phyloP scores from a whole-genome alignment of 1,139 yeast genomes.

The Suhomyces bokatorum region DNA sequence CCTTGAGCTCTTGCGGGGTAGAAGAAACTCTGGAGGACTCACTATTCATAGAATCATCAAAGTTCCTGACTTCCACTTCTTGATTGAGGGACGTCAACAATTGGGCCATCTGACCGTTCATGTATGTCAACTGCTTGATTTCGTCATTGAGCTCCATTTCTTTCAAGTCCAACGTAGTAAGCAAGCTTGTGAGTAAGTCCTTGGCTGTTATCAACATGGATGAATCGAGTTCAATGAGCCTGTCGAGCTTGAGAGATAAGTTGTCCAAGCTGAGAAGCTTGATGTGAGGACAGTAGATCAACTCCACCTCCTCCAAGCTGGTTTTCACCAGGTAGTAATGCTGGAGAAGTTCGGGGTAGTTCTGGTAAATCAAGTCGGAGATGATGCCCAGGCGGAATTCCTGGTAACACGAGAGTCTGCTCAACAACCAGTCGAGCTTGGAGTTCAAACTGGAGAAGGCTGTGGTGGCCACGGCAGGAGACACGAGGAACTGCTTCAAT shows the following conservation, averaged over 20 bases:
- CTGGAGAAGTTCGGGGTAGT: conserved; percentile 20
- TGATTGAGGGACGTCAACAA: not conserved
- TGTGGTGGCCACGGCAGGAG: not conserved
- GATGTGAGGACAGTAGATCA: conserved; percentile 20
- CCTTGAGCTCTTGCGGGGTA: conserved; percentile 1
- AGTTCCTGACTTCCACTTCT: conserved; percentile 3
- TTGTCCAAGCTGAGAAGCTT: conserved; percentile 18
- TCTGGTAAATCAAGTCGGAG: conserved; percentile 22
- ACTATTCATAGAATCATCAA: not conserved
- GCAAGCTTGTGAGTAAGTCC: conserved; percentile 1
- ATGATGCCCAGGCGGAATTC: conserved; percentile 13
- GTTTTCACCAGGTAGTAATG: conserved; percentile 10
- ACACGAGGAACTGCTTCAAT: not conserved
- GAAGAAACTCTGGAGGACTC: not conserved
- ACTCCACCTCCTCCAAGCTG: conserved; percentile 14
- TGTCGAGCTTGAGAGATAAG: conserved; percentile 16
- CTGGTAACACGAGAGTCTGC: conserved; percentile 10
- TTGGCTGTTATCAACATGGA: conserved; percentile 4
- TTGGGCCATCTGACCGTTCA: conserved; percentile 2
- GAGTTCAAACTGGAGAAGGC: conserved; percentile 8
- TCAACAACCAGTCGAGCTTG: conserved; percentile 8
- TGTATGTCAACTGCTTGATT: conserved; percentile 5
- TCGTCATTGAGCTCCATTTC: conserved; percentile 3
- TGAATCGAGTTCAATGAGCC: conserved; percentile 12
- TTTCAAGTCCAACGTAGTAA: not conserved